Conservation (phyloP, 768 basidiomycete genomes). For the Trametes cinnabarina region DNA sequence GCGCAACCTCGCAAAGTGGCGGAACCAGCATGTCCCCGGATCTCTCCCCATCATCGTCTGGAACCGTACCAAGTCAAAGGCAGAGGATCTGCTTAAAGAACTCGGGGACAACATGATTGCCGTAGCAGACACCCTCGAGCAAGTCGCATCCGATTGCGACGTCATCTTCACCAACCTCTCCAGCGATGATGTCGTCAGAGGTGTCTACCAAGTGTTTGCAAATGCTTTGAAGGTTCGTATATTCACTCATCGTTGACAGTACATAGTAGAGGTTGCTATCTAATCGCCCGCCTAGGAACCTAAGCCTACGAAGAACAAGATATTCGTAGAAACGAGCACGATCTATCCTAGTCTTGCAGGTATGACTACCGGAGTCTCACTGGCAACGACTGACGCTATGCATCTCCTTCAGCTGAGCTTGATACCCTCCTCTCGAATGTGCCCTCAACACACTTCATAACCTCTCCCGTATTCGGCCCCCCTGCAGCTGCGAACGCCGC, state of each 20-base stretch:
- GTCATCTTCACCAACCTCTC: slow-evolving; percentile 73
- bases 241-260: too few relatives aligned
- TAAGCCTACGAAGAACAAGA: slow-evolving; percentile 53
- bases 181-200: slow-evolving; percentile 67
- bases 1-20: slow-evolving; percentile 67
- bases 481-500: slow-evolving; percentile 65
- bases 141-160: slow-evolving; percentile 68
- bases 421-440: slow-evolving; percentile 62
- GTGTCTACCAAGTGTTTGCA: slow-evolving; percentile 59
- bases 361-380: slow-evolving; percentile 48
- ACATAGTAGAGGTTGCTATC: not conserved
- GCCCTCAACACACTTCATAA: slow-evolving; percentile 62
- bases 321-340: slow-evolving; percentile 85
- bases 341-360: slow-evolving; percentile 40
- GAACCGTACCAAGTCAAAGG: slow-evolving; percentile 69
- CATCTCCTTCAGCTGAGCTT: slow-evolving; percentile 52
- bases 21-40: slow-evolving; percentile 34
- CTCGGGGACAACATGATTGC: slow-evolving; percentile 51
- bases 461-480: slow-evolving; percentile 75
- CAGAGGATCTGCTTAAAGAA: slow-evolving; percentile 54
- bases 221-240: slow-evolving; percentile 52
- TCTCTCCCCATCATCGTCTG: slow-evolving; percentile 63
- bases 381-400: slow-evolving; percentile 45
- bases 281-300: slow-evolving; percentile 22
- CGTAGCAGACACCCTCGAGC: slow-evolving; percentile 54